Evolutionary conservation across 495 filamentous ascomycete genomes (phyloP).

Genomic region (Bathelium albidoporum): DNA sequence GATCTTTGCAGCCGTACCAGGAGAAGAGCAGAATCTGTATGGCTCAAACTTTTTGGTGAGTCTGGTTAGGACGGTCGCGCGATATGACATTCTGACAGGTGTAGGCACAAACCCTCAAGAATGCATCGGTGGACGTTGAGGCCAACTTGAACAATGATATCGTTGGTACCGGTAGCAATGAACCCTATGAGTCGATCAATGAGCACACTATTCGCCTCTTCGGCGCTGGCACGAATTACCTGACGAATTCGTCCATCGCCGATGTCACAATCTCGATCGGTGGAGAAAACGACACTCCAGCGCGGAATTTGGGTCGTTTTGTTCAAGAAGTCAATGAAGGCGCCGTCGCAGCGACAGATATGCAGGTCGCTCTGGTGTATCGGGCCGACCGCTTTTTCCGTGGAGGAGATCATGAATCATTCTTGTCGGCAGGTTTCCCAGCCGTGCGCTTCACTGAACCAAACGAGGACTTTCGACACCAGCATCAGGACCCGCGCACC

Average conservation of each 20-base stretch:
- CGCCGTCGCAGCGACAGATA: constrained; percentile 20
- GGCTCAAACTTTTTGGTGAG: constrained; percentile 33
- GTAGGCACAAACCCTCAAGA: constrained; percentile 36
- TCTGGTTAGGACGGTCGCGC: background rate
- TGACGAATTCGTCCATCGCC: constrained; percentile 29
- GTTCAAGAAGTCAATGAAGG: constrained; percentile 35
- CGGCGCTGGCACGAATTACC: constrained; percentile 33
- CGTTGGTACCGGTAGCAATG: constrained; percentile 38
- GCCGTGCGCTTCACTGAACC: constrained; percentile 46
- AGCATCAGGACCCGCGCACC: constrained; percentile 43
- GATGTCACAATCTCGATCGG: constrained; percentile 29
- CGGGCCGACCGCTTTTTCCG: constrained; percentile 42
- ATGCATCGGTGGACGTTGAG: constrained; percentile 37
- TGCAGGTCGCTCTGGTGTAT: constrained; percentile 39
- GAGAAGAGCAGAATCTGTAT: constrained; percentile 44
- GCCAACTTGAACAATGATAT: constrained; percentile 46
- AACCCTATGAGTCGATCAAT: constrained; percentile 28
- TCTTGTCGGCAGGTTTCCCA: constrained; percentile 39
- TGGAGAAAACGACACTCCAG: constrained; percentile 44
- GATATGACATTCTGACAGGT: background rate
- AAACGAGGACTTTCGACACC: constrained; percentile 42
- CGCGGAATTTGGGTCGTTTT: constrained; percentile 43
- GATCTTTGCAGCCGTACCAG: constrained; percentile 42
- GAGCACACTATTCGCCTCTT: constrained; percentile 41
- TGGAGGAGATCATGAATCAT: constrained; percentile 44